Conservation (phyloP, 805 yeast species). For the Ogataea wickerhamii region DNA sequence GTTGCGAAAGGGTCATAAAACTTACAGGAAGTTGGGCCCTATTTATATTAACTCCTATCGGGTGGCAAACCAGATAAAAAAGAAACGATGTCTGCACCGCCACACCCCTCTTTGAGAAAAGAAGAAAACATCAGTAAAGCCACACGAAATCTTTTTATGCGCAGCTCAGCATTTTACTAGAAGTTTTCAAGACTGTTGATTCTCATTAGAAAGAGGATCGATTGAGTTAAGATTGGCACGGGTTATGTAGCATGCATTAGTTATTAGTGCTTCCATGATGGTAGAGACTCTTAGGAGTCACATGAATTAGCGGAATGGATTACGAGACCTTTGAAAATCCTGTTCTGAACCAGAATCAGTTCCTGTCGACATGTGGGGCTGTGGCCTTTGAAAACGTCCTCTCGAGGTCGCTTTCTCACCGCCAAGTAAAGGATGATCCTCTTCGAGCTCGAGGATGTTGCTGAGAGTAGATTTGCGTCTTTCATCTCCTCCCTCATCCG, state of each 20-base stretch:
- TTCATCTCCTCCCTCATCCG: conserved; percentile 16
- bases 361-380: background rate
- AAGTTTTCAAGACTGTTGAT: no score
- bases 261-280: no score
- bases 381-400: conserved; percentile 1
- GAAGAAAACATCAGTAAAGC: no score
- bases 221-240: no score
- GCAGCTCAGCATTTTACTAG: no score
- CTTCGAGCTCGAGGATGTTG: conserved; percentile 20
- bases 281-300: no score
- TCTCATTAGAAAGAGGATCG: no score
- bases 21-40: conserved; percentile 19
- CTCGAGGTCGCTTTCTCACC: background rate
- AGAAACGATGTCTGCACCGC: conserved; percentile 9
- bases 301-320: conserved; percentile 13
- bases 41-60: conserved; percentile 19
- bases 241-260: no score
- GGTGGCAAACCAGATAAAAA: conserved; percentile 24
- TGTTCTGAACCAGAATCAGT: conserved; percentile 2
- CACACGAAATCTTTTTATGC: no score
- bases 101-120: no score
- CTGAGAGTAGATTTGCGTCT: conserved; percentile 12
- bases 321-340: conserved; percentile 6
- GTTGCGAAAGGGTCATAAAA: no score
- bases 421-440: conserved; percentile 6